phyloP scores from a whole-genome alignment of 129 eudicot species.

The Apium graveolens region DNA sequence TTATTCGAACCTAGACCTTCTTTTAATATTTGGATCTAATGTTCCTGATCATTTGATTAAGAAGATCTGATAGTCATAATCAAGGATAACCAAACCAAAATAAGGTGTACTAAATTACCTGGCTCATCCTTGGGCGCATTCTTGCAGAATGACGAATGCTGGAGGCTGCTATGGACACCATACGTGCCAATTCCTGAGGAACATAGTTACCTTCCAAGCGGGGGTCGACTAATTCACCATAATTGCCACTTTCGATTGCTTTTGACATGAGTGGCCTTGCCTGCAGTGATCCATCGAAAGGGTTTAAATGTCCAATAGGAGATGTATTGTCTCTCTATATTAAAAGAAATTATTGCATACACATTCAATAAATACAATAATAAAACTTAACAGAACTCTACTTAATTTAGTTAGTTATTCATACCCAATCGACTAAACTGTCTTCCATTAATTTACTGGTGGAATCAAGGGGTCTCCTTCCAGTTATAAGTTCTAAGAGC shows the following conservation, averaged over 20 bases:
- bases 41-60: too few species aligned
- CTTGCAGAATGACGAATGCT: slow-evolving; percentile 78
- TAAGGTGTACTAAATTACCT: too few species aligned
- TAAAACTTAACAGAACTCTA: not conserved
- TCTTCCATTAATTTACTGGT: slow-evolving; percentile 39
- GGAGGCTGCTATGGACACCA: slow-evolving; percentile 73
- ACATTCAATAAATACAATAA: not conserved
- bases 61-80: too few species aligned
- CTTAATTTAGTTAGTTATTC: not conserved
- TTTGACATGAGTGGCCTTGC: slow-evolving; percentile 60
- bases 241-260: slow-evolving; percentile 66
- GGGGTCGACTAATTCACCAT: slow-evolving; percentile 56
- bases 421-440: slow-evolving; percentile 62
- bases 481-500: slow-evolving; percentile 53
- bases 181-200: slow-evolving; percentile 46
- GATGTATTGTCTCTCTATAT: not conserved
- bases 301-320: not conserved
- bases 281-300: slow-evolving; percentile 25
- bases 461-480: slow-evolving; percentile 39
- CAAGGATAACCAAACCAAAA: too few species aligned
- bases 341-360: not conserved
- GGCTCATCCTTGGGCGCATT: slow-evolving; percentile 88
- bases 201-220: slow-evolving; percentile 51
- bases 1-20: too few species aligned
- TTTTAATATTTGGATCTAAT: too few species aligned